Evolutionary conservation across 2,329 filamentous ascomycete genomes (phyloP), one percentile per base, ranked within the genome.

Genomic region (Xylariaceae sp.): DNA sequence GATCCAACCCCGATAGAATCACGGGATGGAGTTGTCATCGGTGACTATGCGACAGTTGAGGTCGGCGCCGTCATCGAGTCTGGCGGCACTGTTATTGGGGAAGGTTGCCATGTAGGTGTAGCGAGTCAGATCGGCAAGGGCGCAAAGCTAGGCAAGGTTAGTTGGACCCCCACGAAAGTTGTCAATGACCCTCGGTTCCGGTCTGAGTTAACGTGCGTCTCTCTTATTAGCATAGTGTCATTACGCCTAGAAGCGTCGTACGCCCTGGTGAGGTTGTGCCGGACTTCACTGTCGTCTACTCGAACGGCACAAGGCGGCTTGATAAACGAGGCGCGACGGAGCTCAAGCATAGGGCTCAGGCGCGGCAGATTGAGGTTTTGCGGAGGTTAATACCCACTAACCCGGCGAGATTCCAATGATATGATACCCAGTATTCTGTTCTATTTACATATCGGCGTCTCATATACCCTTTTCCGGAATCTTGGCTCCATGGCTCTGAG

Each of bases 211-310:
- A 51, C 54, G 34, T 57, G 29, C 43, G 31, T 43, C 35, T 30
- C 5, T n/a, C 19, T 19, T 19, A 19, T 19, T 45, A 86, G 77
- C 81, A 89, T 67, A 87, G 86, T 64, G 89, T 86, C 27, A 76
- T 91, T 50, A 85, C 87, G 6, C 79, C 87, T 0, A 76, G 81
- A 56, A 85, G 80, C 29, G 74, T 77, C 30, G 73, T 91, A 42
- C 70, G 72, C 0, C 79, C 83, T 7, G 79, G 80, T 0, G 80
- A 83, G 34, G 71, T 74, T 8, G 66, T 91, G 0, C 80, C 80
- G 0, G 86, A 89, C 56, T 83, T 80, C 67, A 86, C 83, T 0
- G 86, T 91, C 4, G 73, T 90, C 27, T 90, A 83, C 70, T 85
- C 86, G 0, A 80, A 81, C 54, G 85, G 85, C 30, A 74, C 76